Percentiles rank a stretch among this genome's conserved stretches.
phyloP scores from a whole-genome alignment of 2,329 filamentous ascomycete genomes.

The Cytospora schulzeri region DNA sequence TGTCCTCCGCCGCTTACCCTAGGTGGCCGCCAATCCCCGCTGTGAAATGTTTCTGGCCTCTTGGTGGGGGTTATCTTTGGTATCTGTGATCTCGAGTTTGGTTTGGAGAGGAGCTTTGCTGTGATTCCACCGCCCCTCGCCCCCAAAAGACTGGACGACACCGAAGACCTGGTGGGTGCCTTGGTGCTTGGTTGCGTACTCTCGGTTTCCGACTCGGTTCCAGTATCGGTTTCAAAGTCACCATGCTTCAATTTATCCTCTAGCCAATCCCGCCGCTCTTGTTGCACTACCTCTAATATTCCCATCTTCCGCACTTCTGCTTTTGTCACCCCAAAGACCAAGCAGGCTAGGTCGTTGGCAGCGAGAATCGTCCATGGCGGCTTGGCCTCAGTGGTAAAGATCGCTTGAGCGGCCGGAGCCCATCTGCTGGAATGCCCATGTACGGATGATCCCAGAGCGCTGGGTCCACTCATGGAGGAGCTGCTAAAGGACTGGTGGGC shows the following conservation, averaged over 20 bases:
- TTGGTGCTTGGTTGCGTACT: constrained; percentile 36
- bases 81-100: constrained; percentile 59
- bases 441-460: constrained; percentile 59
- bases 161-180: constrained; percentile 41
- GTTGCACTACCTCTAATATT: constrained; percentile 90
- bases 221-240: constrained; percentile 49
- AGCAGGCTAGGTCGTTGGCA: constrained; percentile 92
- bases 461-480: constrained; percentile 46
- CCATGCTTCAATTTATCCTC: constrained; percentile 77
- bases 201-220: constrained; percentile 42
- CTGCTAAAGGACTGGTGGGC: constrained; percentile 44
- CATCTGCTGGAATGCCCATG: constrained; percentile 90
- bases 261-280: constrained; percentile 86
- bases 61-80: constrained; percentile 56
- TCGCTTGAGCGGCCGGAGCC: constrained; percentile 89
- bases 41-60: constrained; percentile 65
- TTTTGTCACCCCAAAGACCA: constrained; percentile 99
- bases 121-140: constrained; percentile 77
- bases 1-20: constrained; percentile 49
- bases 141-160: constrained; percentile 61
- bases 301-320: constrained; percentile 93
- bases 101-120: constrained; percentile 84
- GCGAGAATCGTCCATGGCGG: constrained; percentile 95
- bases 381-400: constrained; percentile 92
- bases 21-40: constrained; percentile 55